Base-by-base conservation (phyloP, 257 asterid genomes). In the Cynanchum wilfordii region DNA sequence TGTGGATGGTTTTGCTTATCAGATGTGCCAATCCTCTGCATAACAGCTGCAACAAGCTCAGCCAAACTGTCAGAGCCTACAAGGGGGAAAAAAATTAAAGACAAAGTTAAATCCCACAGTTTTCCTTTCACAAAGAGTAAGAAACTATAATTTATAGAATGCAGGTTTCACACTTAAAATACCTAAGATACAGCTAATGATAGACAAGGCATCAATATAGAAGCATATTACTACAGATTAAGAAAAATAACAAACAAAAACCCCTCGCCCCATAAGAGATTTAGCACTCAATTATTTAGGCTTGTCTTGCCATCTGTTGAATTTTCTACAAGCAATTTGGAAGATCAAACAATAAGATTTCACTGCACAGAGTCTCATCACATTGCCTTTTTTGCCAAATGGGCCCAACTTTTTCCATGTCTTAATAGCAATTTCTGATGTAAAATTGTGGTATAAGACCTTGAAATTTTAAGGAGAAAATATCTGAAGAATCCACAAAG, bases 1-100 rank as follows among this genome's bases (percentile, higher is more conserved):
- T 90, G 97, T 73, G 95, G 93, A 58, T 44, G 79, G 38, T 38
- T 74, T 66, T 85, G 86, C 63, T 72, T 83, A 69, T 77, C 78
- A 64, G 85, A 60, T 27, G 66, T 75, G 55, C 97, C 97, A 72
- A 87, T 77, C 72, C 99, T 89, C 80, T 85, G 88, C 82, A 83
- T 67, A 70, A 94, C 89, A 58, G 90, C 89, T 79, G 93, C 82
- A 74, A 88, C 84, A 72, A 94, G 97, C 86, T 91, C 99, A 63
- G 69, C 84, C 74, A 94, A 81, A 79, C 57, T 90, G 72, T 89
- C 96, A 3, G 88, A 57, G 79, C 97, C 99, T 94, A 88, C 71
- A 73, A 56, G 20, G 66, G 74, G 17, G 7, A 63, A 17, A 13
- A 17, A 56, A 60, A 66, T 3, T 44, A 2, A 42, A 12, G 57